These are phyloP conservation scores for Periconia macrospinosa DNA, from an alignment of 2,329 filamentous ascomycete genomes.

Conservation along the genomic window DNA sequence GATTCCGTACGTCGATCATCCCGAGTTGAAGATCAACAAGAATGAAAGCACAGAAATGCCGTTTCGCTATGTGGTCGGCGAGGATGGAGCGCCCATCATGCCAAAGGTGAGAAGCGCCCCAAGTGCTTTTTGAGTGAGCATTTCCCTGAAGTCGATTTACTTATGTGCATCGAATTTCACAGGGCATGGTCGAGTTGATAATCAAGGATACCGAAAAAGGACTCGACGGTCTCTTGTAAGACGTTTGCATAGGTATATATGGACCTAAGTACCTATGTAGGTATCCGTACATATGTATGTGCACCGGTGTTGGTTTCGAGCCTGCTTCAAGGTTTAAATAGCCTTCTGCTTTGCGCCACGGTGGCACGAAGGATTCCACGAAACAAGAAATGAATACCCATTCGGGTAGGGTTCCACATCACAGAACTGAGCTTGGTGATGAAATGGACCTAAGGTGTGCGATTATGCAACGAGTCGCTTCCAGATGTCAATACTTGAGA, in stretches of 20 bases:
- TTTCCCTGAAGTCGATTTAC: slow-evolving; percentile 19
- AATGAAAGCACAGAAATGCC: slow-evolving; percentile 97
- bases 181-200: slow-evolving; percentile 96
- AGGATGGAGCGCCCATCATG: slow-evolving; percentile 82
- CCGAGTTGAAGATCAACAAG: slow-evolving; percentile 85
- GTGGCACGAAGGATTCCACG: slow-evolving; percentile 41
- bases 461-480: no score
- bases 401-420: slow-evolving; percentile 11
- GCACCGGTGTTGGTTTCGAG: no score
- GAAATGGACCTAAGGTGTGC: no score
- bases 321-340: no score
- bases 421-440: neutral
- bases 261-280: neutral
- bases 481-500: no score
- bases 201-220: slow-evolving; percentile 91
- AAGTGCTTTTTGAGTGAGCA: slow-evolving; percentile 10
- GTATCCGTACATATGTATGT: no score
- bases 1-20: slow-evolving; percentile 82
- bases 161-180: slow-evolving; percentile 15
- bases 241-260: neutral
- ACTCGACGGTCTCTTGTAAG: slow-evolving; percentile 78
- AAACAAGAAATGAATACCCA: slow-evolving; percentile 10
- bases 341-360: slow-evolving; percentile 29
- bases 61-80: slow-evolving; percentile 86
- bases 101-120: slow-evolving; percentile 66